These are phyloP conservation scores for Leccinum olivaceopallidum DNA, from an alignment of 768 basidiomycete genomes.

Conservation along the genomic window DNA sequence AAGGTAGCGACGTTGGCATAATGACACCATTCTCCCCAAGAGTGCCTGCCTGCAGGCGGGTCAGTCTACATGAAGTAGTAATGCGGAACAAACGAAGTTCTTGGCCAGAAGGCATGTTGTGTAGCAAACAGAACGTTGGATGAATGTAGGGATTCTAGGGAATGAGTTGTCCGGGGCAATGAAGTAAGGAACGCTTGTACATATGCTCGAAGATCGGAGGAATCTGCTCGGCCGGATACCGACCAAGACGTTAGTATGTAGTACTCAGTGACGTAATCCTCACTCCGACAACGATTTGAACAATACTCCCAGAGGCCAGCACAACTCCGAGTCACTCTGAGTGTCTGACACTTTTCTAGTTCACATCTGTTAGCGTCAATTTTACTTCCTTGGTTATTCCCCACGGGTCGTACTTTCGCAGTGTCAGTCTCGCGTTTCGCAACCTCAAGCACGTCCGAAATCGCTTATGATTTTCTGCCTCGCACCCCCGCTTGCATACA, in stretches of 20 bases:
- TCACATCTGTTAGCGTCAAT: no score
- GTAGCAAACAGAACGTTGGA: conserved; percentile 92
- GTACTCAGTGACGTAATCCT: no score
- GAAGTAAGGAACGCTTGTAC: conserved; percentile 88
- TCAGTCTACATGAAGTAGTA: conserved; percentile 3
- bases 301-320: no score
- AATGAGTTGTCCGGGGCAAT: conserved; percentile 82
- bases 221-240: conserved; percentile 95
- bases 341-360: no score
- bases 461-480: no score
- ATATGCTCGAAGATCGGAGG: conserved; percentile 89
- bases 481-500: no score
- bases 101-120: conserved; percentile 87
- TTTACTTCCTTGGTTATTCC: no score
- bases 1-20: conserved; percentile 83
- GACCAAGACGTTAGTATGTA: conserved; percentile 42
- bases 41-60: conserved; percentile 68
- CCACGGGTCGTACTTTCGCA: no score
- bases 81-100: conserved; percentile 40
- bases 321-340: no score
- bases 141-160: conserved; percentile 73
- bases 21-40: conserved; percentile 59
- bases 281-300: no score
- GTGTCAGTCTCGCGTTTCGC: no score
- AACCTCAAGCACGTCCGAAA: no score